Evolutionary conservation across 2,329 filamentous ascomycete species (phyloP).

Genomic region (Neurospora sp.): DNA sequence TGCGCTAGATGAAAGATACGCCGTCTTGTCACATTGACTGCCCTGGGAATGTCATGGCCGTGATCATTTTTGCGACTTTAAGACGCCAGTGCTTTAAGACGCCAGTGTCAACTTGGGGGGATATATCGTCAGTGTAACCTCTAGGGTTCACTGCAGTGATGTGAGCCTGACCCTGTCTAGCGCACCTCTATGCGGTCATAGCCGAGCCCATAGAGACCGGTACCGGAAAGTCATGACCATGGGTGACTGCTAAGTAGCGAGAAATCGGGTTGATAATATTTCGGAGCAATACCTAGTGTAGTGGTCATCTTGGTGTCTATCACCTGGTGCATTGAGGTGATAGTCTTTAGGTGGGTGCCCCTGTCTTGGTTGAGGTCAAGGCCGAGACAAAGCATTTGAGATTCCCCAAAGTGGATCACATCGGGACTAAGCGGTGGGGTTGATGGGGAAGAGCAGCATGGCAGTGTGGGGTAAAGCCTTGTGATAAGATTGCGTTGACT

Average conservation of each 20-base stretch:
- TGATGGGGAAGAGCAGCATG: background rate
- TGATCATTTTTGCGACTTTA: background rate
- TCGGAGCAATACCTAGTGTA: background rate
- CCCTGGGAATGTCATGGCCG: background rate
- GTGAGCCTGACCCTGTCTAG: background rate
- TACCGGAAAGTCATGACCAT: background rate
- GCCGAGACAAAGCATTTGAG: background rate
- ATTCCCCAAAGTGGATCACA: background rate
- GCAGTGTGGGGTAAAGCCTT: background rate
- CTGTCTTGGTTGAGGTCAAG: background rate
- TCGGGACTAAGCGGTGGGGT: background rate
- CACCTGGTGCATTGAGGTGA: background rate
- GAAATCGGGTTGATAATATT: background rate
- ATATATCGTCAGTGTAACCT: background rate
- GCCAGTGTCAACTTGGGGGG: background rate
- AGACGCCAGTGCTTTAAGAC: background rate
- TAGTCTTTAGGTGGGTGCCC: background rate
- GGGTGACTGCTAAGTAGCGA: background rate
- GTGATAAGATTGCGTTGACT: background rate
- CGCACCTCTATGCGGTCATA: background rate
- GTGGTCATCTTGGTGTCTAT: background rate
- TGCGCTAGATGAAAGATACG: background rate
- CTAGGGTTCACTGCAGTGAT: background rate
- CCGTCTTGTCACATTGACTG: background rate
- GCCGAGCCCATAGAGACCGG: background rate